These are phyloP conservation scores for Microstroma glucosiphilum DNA, from an alignment of 1,284 basidiomycete species.

Conservation along the genomic window DNA sequence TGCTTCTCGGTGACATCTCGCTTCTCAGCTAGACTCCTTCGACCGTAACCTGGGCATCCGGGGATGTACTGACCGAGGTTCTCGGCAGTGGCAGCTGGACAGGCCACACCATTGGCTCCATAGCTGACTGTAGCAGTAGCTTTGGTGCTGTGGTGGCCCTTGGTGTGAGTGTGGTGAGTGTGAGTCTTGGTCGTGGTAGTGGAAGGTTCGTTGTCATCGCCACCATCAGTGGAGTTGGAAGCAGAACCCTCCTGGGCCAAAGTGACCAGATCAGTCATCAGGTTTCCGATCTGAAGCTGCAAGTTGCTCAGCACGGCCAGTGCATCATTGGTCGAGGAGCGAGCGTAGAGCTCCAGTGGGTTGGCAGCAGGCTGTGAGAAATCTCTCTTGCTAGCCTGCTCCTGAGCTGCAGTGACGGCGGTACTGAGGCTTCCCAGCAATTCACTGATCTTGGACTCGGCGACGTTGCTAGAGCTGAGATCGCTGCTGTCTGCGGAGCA, in stretches of 20 bases:
- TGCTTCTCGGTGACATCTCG: too few species aligned
- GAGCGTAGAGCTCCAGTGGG: neutral
- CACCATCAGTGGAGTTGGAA: neutral
- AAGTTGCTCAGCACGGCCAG: neutral
- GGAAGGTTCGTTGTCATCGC: neutral
- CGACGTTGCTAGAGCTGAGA: conserved; percentile 2
- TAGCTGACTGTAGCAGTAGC: too few species aligned
- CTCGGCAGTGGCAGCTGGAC: too few species aligned
- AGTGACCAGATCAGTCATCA: neutral
- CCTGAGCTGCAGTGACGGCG: neutral
- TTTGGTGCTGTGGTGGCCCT: too few species aligned
- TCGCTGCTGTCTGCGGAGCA: neutral
- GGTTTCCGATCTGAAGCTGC: neutral
- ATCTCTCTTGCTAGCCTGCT: neutral
- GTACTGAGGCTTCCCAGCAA: neutral
- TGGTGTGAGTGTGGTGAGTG: too few species aligned
- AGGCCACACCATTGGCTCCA: too few species aligned
- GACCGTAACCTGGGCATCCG: too few species aligned
- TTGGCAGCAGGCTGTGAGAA: neutral
- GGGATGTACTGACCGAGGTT: too few species aligned
- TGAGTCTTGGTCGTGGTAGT: too few species aligned
- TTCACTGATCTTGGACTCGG: neutral
- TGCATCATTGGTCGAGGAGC: neutral
- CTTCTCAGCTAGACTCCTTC: too few species aligned
- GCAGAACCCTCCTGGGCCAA: neutral